Evolutionary conservation across 345 rosid genomes (phyloP), one percentile per base, ranked within the genome.

Genomic region (Syzygium oleosum): DNA sequence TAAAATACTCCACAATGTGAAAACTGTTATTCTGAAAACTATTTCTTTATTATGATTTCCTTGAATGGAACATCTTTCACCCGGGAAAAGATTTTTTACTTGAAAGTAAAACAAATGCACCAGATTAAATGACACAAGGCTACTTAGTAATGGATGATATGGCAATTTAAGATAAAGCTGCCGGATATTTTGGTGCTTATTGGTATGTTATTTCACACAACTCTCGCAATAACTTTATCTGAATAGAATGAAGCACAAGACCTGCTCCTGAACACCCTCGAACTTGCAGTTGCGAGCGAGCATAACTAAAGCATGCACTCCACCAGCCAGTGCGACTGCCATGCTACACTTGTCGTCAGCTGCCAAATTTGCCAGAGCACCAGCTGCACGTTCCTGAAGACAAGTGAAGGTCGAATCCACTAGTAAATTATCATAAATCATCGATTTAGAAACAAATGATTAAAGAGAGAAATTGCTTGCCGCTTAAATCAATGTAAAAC

Each of bases 241-340:
- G 46, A 85, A 73, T 51, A 68, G 25, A 41, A 84, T 73, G 29
- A 78, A 34, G 86, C 52, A 85, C 79, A 56, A n/a, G 51, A 94
- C 98, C 97, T 96, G 97, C 89, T 96, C 96, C 88, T 94, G 98
- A 88, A 96, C 98, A 88, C 97, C 98, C 73, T 94, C 96, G 78
- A 90, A 92, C 91, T 94, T 94, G 95, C 98, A 94, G 86, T 89
- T 93, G n/a, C 96, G 93, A 84, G 97, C 97, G 91, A 96, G 94
- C 95, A 91, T 95, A 88, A 95, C 96, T 87, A 96, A 91, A 43
- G 96, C 97, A 31, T 94, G 95, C 49, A 96, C 94, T 55, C 98
- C 98, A 88, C 96, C 98, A 27, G 95, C 95, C 65, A 86, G 43
- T 27, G 97, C 96, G 12, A 96, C 97, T 89, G 93, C 96, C 92